A percentile compares a stretch with the other conserved stretches of the same genome.
Conservation (phyloP, 306 rosid genomes). For the Vigna angularis region DNA sequence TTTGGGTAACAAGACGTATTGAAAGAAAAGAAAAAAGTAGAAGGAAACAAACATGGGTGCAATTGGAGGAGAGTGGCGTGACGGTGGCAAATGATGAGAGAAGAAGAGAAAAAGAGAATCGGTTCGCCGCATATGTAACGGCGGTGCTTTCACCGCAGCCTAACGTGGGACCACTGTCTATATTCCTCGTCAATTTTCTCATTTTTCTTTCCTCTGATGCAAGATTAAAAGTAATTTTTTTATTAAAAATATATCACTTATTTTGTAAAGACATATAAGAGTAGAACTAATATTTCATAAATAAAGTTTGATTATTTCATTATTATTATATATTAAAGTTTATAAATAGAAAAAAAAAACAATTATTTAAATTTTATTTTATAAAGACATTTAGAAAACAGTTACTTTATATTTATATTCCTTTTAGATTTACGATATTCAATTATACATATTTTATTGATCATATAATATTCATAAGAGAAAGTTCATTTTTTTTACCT, state of each 20-base stretch:
- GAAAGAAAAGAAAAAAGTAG: background rate
- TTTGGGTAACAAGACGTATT: background rate
- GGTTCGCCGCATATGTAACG: conserved; percentile 68
- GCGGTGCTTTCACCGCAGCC: conserved; percentile 48
- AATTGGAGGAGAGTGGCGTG: conserved; percentile 44
- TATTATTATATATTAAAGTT: too few species aligned
- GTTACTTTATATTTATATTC: too few species aligned
- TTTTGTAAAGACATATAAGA: too few species aligned
- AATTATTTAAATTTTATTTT: too few species aligned
- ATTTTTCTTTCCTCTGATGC: background rate
- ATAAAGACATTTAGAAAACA: too few species aligned
- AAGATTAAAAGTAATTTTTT: background rate
- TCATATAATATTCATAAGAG: too few species aligned
- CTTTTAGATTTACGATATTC: too few species aligned
- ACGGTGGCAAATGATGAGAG: conserved; percentile 49
- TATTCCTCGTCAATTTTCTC: background rate
- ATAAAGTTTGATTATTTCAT: too few species aligned
- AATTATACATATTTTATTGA: too few species aligned
- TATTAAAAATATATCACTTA: background rate
- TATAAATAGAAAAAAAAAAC: too few species aligned
- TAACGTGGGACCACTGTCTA: conserved; percentile 47
- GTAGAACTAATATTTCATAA: too few species aligned
- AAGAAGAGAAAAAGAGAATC: conserved; percentile 45
- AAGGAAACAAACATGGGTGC: conserved; percentile 37
- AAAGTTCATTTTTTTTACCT: too few species aligned